Evolutionary conservation across 2,329 filamentous ascomycete genomes (phyloP).

Genomic region (Shiraia sp.): DNA sequence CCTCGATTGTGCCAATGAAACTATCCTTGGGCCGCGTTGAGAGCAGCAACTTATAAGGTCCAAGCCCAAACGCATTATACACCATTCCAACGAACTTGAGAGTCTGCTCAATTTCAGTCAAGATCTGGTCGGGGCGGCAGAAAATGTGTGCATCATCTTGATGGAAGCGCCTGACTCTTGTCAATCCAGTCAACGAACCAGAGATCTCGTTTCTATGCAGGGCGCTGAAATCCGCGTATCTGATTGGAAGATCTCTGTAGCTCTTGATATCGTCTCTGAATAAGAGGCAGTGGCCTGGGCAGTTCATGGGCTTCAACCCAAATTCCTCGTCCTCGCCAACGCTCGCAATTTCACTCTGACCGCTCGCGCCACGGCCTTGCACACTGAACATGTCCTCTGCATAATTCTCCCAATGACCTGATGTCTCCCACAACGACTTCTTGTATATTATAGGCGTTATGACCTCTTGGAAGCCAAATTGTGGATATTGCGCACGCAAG

Average conservation of each 20-base stretch:
- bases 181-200: slow-evolving; percentile 78
- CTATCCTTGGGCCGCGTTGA: slow-evolving; percentile 78
- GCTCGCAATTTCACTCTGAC: slow-evolving; percentile 49
- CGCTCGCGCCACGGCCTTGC: slow-evolving; percentile 56
- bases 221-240: slow-evolving; percentile 85
- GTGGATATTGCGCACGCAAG: slow-evolving; percentile 78
- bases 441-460: slow-evolving; percentile 92
- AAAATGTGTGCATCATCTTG: slow-evolving; percentile 94
- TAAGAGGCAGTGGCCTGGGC: slow-evolving; percentile 83
- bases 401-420: slow-evolving; percentile 87
- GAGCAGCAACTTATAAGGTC: slow-evolving; percentile 73
- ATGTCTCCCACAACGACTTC: slow-evolving; percentile 81
- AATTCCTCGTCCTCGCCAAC: slow-evolving; percentile 70
- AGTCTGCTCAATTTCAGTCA: slow-evolving; percentile 72
- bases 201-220: slow-evolving; percentile 87
- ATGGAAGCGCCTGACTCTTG: slow-evolving; percentile 82
- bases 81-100: slow-evolving; percentile 74
- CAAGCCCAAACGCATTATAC: slow-evolving; percentile 71
- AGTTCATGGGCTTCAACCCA: slow-evolving; percentile 92
- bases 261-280: slow-evolving; percentile 74
- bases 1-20: slow-evolving; percentile 73
- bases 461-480: slow-evolving; percentile 86
- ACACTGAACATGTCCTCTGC: slow-evolving; percentile 92
- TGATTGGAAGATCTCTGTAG: slow-evolving; percentile 79
- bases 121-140: slow-evolving; percentile 76